Evolutionary conservation across 2,329 filamentous ascomycete species (phyloP), one percentile per base, ranked within the genome.

Genomic region (Fusarium sp.): DNA sequence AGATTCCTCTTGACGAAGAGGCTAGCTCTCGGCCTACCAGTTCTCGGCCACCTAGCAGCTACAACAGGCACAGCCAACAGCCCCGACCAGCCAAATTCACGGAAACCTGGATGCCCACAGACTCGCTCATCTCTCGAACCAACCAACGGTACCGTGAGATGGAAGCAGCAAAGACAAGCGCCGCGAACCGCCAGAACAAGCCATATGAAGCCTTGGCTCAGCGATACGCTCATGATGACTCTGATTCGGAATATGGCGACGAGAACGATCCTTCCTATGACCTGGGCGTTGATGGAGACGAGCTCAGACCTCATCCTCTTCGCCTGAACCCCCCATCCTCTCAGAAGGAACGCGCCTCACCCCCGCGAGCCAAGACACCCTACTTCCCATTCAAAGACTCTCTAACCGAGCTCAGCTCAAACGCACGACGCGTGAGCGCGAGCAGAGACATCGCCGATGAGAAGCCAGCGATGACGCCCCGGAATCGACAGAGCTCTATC

Each of bases 21-120:
- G 65, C 51, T 29, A 65, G 71, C 19, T 64, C 74, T 27, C 70
- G 66, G 6, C 23, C 23, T 7, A 29, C 51, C 29, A 65, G 71
- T 17, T 65, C 74, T 29, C 70, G 66, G 14, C 63, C 63, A 43
- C 47, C 68, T 35, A 61, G 67, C 64, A 58, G 56, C 29, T 59
- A 67, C 42, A 63, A 63, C 44, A 54, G 56, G 27, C 43, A 56
- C 23, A 63, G 73, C 39, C 77, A 75, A n/a, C 70, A 75, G 15
- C 70, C 68, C 31, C 80, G 81, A 29, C 63, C 74, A 1, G 76
- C 77, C 37, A 80, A 76, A 61, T 84, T 84, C 65, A 84, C 79
- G 6, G 83, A 85, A 67, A 77, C 81, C 0, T 86, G 83, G 83
- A 79, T 79, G 59, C 76, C 83, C 3, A 80, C 81, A 1, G 82